A percentile compares a stretch with the other conserved stretches of the same genome.
Evolutionary conservation across 1,284 basidiomycete genomes (phyloP).

Genomic region (Rhodotorula sp.): DNA sequence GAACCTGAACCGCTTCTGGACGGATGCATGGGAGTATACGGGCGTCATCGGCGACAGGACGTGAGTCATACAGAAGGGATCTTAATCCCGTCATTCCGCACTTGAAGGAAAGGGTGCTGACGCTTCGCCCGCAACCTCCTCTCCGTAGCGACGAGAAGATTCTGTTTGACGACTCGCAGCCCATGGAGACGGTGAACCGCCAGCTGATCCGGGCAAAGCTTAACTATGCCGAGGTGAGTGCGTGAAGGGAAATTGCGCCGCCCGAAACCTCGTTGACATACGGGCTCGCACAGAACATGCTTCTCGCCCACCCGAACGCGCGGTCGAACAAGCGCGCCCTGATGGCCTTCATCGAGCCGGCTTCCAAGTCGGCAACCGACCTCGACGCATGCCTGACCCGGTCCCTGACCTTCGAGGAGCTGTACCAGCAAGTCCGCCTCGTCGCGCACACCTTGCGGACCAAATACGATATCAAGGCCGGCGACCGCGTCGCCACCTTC

Average conservation of each 20-base stretch:
- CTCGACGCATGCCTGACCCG: constrained; percentile 30
- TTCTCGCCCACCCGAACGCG: constrained; percentile 50
- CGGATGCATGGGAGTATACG: constrained; percentile 30
- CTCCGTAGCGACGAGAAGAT: constrained; percentile 13
- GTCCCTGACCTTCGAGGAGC: constrained; percentile 36
- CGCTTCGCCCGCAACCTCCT: not conserved
- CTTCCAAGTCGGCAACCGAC: constrained; percentile 2
- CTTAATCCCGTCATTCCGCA: not conserved
- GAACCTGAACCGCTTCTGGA: constrained; percentile 36
- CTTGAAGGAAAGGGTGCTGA: not conserved
- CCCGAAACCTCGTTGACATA: not conserved
- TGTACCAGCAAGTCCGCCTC: constrained; percentile 41
- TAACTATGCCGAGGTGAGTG: constrained; percentile 36
- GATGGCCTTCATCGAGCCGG: constrained; percentile 40
- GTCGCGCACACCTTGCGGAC: constrained; percentile 35
- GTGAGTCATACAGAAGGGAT: constrained; percentile 11
- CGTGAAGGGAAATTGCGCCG: not conserved
- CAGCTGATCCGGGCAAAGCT: constrained; percentile 26
- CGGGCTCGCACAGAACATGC: constrained; percentile 62
- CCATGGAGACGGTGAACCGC: constrained; percentile 33
- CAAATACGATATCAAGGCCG: constrained; percentile 29
- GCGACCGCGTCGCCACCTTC: constrained; percentile 41
- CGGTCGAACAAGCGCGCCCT: constrained; percentile 34
- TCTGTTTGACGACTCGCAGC: constrained; percentile 33
- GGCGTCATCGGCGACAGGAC: constrained; percentile 38